A percentile compares a stretch with the other conserved stretches of the same genome.
phyloP scores from a whole-genome alignment of 345 rosid genomes.

The Iberis pinnata region DNA sequence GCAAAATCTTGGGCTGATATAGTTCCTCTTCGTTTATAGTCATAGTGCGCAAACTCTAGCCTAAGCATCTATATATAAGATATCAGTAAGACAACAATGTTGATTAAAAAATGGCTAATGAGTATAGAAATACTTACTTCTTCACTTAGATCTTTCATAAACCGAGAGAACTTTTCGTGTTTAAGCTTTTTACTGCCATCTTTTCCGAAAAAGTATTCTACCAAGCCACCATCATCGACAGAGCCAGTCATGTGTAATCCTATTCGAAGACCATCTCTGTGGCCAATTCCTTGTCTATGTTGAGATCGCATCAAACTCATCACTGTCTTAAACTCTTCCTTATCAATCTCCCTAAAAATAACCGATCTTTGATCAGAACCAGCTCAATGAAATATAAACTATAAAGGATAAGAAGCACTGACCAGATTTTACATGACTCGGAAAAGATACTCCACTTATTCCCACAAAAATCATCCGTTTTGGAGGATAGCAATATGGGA shows the following conservation, averaged over 20 bases:
- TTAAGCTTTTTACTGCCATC: constrained; percentile 59
- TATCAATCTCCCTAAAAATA: constrained; percentile 60
- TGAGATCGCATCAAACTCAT: constrained; percentile 85
- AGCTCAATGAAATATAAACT: constrained; percentile 9
- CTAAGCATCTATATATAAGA: constrained; percentile 50
- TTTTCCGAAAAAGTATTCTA: constrained; percentile 75
- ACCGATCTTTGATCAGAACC: constrained; percentile 12
- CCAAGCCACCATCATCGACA: constrained; percentile 80
- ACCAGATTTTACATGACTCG: constrained; percentile 29
- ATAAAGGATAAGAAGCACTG: constrained; percentile 27
- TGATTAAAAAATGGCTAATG: not conserved
- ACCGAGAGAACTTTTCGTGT: constrained; percentile 68
- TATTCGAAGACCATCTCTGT: constrained; percentile 59
- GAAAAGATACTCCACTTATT: constrained; percentile 30
- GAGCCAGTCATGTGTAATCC: constrained; percentile 58
- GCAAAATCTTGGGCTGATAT: constrained; percentile 92
- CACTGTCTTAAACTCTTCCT: constrained; percentile 84
- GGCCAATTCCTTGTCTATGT: constrained; percentile 68
- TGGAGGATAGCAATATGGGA: constrained; percentile 30
- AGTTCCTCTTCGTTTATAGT: constrained; percentile 55
- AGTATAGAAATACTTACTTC: constrained; percentile 47
- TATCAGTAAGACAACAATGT: not conserved
- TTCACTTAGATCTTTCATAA: constrained; percentile 58
- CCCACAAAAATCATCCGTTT: constrained; percentile 25
- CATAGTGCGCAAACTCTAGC: constrained; percentile 90